These are phyloP conservation scores for Colletotrichum sp. DNA, from an alignment of 2,329 filamentous ascomycete genomes.

Conservation along the genomic window DNA sequence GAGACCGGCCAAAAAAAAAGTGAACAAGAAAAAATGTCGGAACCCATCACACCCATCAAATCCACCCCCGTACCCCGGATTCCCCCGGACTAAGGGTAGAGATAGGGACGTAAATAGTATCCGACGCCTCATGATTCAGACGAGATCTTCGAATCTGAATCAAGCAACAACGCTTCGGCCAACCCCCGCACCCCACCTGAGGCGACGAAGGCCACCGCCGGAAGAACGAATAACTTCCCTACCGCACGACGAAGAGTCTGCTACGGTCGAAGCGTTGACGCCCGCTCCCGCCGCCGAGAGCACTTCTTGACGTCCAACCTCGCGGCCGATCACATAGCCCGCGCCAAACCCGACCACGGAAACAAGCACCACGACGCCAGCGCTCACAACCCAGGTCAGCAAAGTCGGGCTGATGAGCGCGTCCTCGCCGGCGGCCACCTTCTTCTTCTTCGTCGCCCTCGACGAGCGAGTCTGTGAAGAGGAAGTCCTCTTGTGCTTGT, in stretches of 20 bases:
- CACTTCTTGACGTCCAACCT: constrained; percentile 68
- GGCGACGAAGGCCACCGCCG: constrained; percentile 54
- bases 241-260: constrained; percentile 54
- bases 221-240: constrained; percentile 58
- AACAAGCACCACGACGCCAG: constrained; percentile 71
- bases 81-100: neutral
- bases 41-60: neutral
- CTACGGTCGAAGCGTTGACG: constrained; percentile 45
- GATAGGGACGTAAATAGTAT: constrained; percentile 14
- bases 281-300: constrained; percentile 46
- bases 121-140: constrained; percentile 15
- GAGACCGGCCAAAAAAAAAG: neutral
- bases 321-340: constrained; percentile 71
- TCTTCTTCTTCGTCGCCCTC: constrained; percentile 66
- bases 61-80: neutral
- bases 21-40: neutral
- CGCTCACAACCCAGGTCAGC: constrained; percentile 69
- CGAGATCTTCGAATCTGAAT: neutral
- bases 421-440: constrained; percentile 41
- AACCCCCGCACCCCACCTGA: constrained; percentile 58
- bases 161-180: constrained; percentile 56
- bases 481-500: constrained; percentile 57
- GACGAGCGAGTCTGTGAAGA: constrained; percentile 37
- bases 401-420: constrained; percentile 63
- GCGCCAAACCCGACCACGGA: constrained; percentile 73